Base-by-base conservation (phyloP, 2,329 filamentous ascomycete genomes). In the Thermomyces lanuginosus region DNA sequence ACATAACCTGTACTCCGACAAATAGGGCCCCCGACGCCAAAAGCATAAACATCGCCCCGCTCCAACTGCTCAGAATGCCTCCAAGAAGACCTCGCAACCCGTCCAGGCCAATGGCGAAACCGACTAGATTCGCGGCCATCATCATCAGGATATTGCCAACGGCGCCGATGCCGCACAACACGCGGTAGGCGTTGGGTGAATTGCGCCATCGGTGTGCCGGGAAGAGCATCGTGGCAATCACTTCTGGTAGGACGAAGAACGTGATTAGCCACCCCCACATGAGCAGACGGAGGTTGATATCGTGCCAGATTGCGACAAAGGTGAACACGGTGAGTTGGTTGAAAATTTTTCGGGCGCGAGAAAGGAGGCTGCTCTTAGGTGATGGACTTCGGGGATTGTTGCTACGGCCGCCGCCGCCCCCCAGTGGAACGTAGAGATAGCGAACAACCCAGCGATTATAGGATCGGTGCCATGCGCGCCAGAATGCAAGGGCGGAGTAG, bases 251-350 rank as follows among this genome's bases (percentile, higher is more conserved):
- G 51, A 98, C 81, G 55, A 98, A 98, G 13, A 95, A 58, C 0
- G 91, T 84, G 36, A 98, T 72, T 20, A 98, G 65, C 89, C 89
- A 98, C 15, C 89, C 86, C 89, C 89, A 98, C 51, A 92, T 76
- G 16, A 98, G 65, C 20, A 98, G 63, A 6, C 77, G 71, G 16
- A 95, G 67, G 55, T 92, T 76, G 44, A 98, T 92, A 43, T 98
- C 89, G 55, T 98, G 89, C 89, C 89, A 98, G 15, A 98, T 62
- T 0, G 89, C 91, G 13, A 98, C 89, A 44, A 98, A 98, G 0
- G 83, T 93, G 49, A 98, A 98, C 16, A 92, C 80, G 4, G 76
- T 57, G 2, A 91, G 60, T 48, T 82, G 89, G 30, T 86, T 93
- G 27, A 71, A 43, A 2, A 86, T 61, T 0, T 72, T 73, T 21